A percentile compares a stretch with the other conserved stretches of the same genome.
phyloP scores from a whole-genome alignment of 129 eudicot genomes.

The Rutidosis leptorrhynchoides region DNA sequence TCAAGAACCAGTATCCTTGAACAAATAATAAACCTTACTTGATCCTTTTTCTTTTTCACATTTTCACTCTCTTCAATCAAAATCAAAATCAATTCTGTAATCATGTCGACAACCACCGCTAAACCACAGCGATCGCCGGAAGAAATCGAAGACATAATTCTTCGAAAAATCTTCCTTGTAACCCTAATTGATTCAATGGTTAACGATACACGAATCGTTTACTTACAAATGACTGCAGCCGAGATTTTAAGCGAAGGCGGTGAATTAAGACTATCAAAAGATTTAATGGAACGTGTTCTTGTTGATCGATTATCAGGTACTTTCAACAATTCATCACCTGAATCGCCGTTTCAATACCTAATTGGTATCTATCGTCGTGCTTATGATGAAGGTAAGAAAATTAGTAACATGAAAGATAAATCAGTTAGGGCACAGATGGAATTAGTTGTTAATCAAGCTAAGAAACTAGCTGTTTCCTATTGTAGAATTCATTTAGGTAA shows the following conservation, averaged over 20 bases:
- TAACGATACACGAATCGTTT: constrained; percentile 59
- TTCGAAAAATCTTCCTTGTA: constrained; percentile 74
- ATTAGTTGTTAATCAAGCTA: constrained; percentile 62
- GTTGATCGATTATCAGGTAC: constrained; percentile 79
- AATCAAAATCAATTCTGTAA: constrained; percentile 9
- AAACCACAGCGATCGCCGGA: constrained; percentile 69
- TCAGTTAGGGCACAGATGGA: constrained; percentile 68
- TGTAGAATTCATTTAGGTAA: constrained; percentile 83
- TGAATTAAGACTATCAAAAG: constrained; percentile 56
- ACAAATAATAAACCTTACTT: not conserved
- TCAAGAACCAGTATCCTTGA: constrained; percentile 11
- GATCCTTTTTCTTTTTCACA: constrained; percentile 8
- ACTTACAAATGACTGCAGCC: constrained; percentile 89
- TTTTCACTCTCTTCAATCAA: constrained; percentile 9
- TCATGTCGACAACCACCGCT: constrained; percentile 53
- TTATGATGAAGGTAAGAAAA: constrained; percentile 68
- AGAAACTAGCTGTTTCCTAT: constrained; percentile 61
- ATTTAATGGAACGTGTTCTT: constrained; percentile 73
- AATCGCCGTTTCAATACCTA: constrained; percentile 73
- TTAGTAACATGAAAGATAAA: constrained; percentile 73
- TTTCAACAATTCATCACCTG: constrained; percentile 42
- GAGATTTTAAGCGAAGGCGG: constrained; percentile 81
- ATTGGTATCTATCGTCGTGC: constrained; percentile 66
- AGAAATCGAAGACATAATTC: constrained; percentile 84
- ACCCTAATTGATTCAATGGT: constrained; percentile 72